phyloP scores from a whole-genome alignment of 768 basidiomycete genomes.

The Pisolithus orientalis region DNA sequence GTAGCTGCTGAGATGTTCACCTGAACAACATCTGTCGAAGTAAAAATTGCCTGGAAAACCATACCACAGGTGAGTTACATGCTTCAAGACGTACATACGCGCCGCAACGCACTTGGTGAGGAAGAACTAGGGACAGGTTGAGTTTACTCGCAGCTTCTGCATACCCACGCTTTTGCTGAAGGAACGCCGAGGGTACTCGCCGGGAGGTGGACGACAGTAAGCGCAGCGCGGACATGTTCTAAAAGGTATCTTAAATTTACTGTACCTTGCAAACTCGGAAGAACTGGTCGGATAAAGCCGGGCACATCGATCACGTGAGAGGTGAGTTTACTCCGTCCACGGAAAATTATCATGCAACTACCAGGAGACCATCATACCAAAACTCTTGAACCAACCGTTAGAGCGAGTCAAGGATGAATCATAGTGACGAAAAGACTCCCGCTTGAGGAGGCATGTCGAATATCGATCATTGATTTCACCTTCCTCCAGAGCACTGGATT shows the following conservation, averaged over 20 bases:
- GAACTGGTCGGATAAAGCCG: constrained; percentile 23
- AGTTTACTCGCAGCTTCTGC: constrained; percentile 90
- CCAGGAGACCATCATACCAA: too few species aligned
- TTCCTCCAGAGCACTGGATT: too few species aligned
- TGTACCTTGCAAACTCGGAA: not conserved
- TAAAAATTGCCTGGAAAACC: constrained; percentile 72
- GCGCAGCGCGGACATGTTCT: constrained; percentile 70
- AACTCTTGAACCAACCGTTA: too few species aligned
- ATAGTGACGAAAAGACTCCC: too few species aligned
- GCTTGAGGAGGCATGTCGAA: too few species aligned
- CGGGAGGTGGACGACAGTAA: constrained; percentile 59
- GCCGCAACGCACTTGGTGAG: constrained; percentile 73
- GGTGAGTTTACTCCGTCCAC: too few species aligned
- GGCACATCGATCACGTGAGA: not conserved
- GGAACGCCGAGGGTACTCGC: constrained; percentile 46
- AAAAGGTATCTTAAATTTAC: constrained; percentile 6
- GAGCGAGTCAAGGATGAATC: too few species aligned
- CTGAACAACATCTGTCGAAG: constrained; percentile 86
- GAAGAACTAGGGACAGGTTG: constrained; percentile 87
- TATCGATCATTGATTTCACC: too few species aligned
- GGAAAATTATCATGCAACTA: too few species aligned
- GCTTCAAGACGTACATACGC: constrained; percentile 5
- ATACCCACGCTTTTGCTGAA: constrained; percentile 72
- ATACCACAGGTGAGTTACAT: constrained; percentile 2
- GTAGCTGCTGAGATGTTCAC: constrained; percentile 92